These are phyloP conservation scores for Cadophora sp. DNA, from an alignment of 2,329 filamentous ascomycete genomes.

Conservation along the genomic window DNA sequence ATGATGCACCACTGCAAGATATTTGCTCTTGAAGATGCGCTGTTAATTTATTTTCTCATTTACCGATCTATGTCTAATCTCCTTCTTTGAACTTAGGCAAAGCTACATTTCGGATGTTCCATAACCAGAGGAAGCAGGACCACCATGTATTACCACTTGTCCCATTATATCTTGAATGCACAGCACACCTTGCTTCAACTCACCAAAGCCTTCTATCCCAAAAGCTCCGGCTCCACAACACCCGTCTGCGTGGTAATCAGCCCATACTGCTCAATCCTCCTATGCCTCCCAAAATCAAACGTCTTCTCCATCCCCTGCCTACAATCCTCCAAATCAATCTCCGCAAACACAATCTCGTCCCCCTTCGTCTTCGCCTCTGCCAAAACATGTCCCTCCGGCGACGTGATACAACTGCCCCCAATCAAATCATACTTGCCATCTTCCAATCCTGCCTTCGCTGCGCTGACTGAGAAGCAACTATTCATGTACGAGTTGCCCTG, in stretches of 20 bases:
- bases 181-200: too few species aligned
- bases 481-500: conserved; percentile 61
- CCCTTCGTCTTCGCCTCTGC: conserved; percentile 54
- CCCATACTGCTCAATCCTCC: conserved; percentile 52
- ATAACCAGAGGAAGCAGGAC: too few species aligned
- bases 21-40: too few species aligned
- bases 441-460: conserved; percentile 57
- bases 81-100: too few species aligned
- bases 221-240: conserved; percentile 46
- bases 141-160: too few species aligned
- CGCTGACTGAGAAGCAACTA: conserved; percentile 56
- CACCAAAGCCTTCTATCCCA: conserved; percentile 26
- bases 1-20: too few species aligned
- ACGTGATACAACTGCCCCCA: conserved; percentile 54
- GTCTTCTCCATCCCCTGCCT: conserved; percentile 54
- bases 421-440: conserved; percentile 58
- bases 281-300: conserved; percentile 54
- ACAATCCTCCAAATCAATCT: conserved; percentile 56
- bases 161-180: too few species aligned
- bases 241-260: conserved; percentile 51
- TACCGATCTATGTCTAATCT: too few species aligned
- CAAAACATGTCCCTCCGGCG: conserved; percentile 56
- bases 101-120: too few species aligned
- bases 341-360: conserved; percentile 58
- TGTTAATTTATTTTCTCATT: too few species aligned